A percentile compares a stretch with the other conserved stretches of the same genome.
These are phyloP conservation scores for Acanthamoeba healyi DNA, from an alignment of 208 protist genomes.

Conservation along the genomic window DNA sequence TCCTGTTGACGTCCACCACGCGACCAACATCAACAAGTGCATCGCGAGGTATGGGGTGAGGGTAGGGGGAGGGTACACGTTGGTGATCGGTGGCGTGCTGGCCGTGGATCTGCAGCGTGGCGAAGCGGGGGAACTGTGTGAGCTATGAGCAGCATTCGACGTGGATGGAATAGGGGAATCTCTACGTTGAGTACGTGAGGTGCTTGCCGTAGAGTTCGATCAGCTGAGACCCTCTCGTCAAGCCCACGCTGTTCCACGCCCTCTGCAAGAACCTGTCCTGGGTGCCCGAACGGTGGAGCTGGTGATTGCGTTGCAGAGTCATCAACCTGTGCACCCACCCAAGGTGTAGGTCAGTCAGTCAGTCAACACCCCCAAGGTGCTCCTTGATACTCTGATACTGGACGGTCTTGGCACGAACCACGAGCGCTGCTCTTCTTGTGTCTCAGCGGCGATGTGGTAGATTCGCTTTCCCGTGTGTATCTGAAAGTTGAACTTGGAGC, in stretches of 20 bases:
- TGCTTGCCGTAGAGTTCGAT: conserved; percentile 44
- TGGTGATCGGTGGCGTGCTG: neutral
- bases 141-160: too few species aligned
- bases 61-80: neutral
- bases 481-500: conserved; percentile 6
- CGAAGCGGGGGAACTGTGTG: too few species aligned
- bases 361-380: too few species aligned
- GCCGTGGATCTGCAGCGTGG: too few species aligned
- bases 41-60: too few species aligned
- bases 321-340: neutral
- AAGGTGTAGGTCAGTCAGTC: too few species aligned
- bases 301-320: neutral
- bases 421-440: neutral
- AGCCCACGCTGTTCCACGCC: neutral
- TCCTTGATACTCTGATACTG: too few species aligned
- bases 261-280: neutral
- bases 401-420: too few species aligned
- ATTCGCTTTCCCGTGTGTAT: neutral
- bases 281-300: neutral
- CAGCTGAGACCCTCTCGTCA: neutral
- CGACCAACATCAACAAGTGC: too few species aligned
- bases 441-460: neutral
- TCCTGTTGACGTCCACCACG: neutral
- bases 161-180: neutral
- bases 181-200: neutral